phyloP scores from a whole-genome alignment of 2,329 filamentous ascomycete species.

The Akanthomyces dipterigenus region DNA sequence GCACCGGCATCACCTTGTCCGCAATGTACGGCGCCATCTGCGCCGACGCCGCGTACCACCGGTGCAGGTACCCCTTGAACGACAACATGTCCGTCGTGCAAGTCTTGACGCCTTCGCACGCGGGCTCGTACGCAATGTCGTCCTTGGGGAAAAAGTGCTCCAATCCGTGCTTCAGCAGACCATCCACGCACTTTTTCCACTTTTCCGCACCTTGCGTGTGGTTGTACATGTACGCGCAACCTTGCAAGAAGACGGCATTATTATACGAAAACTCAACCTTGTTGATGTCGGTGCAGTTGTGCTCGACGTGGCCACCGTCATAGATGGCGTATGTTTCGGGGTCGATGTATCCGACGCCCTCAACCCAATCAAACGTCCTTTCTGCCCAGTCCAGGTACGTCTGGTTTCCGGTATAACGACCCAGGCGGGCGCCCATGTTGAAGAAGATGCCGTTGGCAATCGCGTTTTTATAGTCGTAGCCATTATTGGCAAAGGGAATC shows the following conservation, averaged over 20 bases:
- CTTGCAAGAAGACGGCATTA: slow-evolving; percentile 50
- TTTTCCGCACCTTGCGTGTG: slow-evolving; percentile 31
- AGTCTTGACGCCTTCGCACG: slow-evolving; percentile 48
- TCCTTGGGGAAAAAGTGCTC: slow-evolving; percentile 44
- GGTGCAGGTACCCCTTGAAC: slow-evolving; percentile 55
- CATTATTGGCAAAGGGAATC: slow-evolving; percentile 65
- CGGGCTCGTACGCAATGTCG: slow-evolving; percentile 52
- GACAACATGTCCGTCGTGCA: slow-evolving; percentile 59
- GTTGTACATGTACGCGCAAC: slow-evolving; percentile 60
- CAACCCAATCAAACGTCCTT: slow-evolving; percentile 57
- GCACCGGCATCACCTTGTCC: slow-evolving; percentile 41
- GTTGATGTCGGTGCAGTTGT: slow-evolving; percentile 49
- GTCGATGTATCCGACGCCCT: slow-evolving; percentile 51
- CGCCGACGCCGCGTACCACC: slow-evolving; percentile 48
- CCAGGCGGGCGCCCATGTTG: slow-evolving; percentile 62
- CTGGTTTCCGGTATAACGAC: slow-evolving; percentile 59
- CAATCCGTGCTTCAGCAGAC: slow-evolving; percentile 30
- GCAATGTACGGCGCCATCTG: slow-evolving; percentile 49
- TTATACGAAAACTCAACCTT: slow-evolving; percentile 56
- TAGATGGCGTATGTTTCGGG: slow-evolving; percentile 51
- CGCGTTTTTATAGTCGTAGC: slow-evolving; percentile 69
- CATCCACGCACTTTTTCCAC: slow-evolving; percentile 46
- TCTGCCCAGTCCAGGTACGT: slow-evolving; percentile 60
- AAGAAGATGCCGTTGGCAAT: slow-evolving; percentile 58
- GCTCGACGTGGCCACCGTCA: slow-evolving; percentile 47